Base-by-base conservation (phyloP, 2,329 filamentous ascomycete genomes). In the Xylaria sp. region DNA sequence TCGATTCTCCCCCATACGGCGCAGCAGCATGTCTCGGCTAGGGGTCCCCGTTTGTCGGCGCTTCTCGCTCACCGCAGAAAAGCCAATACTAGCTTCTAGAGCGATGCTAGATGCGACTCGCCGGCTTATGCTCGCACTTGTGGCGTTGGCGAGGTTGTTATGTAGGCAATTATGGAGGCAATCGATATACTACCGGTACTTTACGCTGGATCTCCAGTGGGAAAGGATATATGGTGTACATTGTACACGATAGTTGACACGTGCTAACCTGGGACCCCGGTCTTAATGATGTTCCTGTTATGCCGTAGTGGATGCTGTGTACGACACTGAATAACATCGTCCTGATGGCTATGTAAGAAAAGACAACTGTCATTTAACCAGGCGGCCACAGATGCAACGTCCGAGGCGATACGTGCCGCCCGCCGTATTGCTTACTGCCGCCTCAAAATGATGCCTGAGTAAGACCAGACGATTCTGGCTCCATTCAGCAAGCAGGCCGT, bases 351-450 rank as follows among this genome's bases (percentile, higher is more conserved):
- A n/a, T 31, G 3, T 22, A 45, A 22, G 29, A 49, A 51, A 44
- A 44, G 58, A n/a, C 13, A 55, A 11, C 15, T 42, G 33, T 51
- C 17, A 47, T 44, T 25, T 27, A 42, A 54, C 25, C 31, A n/a
- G 47, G 51, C 54, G 29, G 38, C 57, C 54, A 56, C 39, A 57
- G 47, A 57, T 49, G 64, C 45, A 22, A 39, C 38, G 22, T 36
- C 44, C 31, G 60, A 63, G 60, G 47, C 45, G 59, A 63, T 61
- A 57, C 39, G 57, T 45, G 60, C 63, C 63, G 63, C 63, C 63
- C 63, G 63, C 63, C 63, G 63, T 66, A 63, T 67, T 67, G 64
- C 67, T 69, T 66, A 69, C 67, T 51, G 58, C 61, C 61, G 57
- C 51, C 61, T 54, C 57, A 42, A 36, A 31, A 31, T 17, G 53